phyloP scores from a whole-genome alignment of 768 basidiomycete species.

The Pleurotus sapidus region DNA sequence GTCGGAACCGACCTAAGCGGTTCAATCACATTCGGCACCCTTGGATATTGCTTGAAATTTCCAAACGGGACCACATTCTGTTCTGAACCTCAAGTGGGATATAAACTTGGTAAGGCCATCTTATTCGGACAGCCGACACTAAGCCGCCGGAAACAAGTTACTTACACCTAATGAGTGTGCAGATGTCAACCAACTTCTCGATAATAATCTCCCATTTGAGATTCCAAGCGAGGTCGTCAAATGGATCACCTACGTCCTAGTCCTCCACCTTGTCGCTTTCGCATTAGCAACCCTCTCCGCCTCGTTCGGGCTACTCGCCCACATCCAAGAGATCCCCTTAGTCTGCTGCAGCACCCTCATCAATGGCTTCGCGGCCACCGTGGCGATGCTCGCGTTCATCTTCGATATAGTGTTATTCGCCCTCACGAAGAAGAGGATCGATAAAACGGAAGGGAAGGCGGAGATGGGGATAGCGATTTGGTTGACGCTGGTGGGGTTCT shows the following conservation, averaged over 20 bases:
- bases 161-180: background rate
- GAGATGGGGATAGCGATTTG: conserved; percentile 89
- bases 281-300: conserved; percentile 66
- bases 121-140: background rate
- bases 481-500: conserved; percentile 84
- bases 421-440: conserved; percentile 83
- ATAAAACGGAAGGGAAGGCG: conserved; percentile 68
- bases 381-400: conserved; percentile 85
- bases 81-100: conserved; percentile 80
- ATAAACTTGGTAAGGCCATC: conserved; percentile 69
- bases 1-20: conserved; percentile 41
- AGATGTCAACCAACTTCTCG: conserved; percentile 86
- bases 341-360: conserved; percentile 78
- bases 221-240: conserved; percentile 85
- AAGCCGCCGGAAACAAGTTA: background rate
- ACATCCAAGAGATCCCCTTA: conserved; percentile 85
- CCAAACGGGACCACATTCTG: conserved; percentile 55
- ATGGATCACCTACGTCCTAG: conserved; percentile 93
- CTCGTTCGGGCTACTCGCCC: conserved; percentile 83
- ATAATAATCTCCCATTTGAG: conserved; percentile 58
- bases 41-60: conserved; percentile 84
- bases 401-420: conserved; percentile 93
- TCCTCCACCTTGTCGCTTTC: conserved; percentile 90
- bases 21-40: conserved; percentile 78
- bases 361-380: conserved; percentile 73